Evolutionary conservation across 1,139 yeast species (phyloP), one percentile per base, ranked within the genome.

Genomic region (Candida pseudocylindracea): DNA sequence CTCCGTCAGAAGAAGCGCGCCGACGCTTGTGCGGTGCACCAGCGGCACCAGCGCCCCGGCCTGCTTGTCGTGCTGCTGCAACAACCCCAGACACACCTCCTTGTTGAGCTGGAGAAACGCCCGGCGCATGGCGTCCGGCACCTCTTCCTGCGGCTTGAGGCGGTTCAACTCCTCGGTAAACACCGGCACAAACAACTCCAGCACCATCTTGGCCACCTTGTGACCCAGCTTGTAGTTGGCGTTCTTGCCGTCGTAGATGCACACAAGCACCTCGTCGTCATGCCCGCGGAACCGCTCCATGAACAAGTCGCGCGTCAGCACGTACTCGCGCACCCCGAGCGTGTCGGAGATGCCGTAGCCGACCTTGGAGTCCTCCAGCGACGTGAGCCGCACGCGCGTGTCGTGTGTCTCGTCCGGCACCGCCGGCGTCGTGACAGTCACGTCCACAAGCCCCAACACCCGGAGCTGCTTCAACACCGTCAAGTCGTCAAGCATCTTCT

Each of bases 261-360:
- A 83, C 38, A 88, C 58, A 34, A 88, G 60, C 12, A 74, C 67
- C 48, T 67, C 73, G 37, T 63, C 51, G 37, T 79, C 79, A 36
- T 73, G 73, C 11, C 94, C 94, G 39, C 94, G 63, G 51, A 85
- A 81, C 42, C 80, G 72, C 44, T 83, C 95, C 40, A 79, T 65
- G 31, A 91, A 85, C 33, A 81, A 67, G 53, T 88, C 99, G 44
- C 93, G 65, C 8, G 74, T 68, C 0, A 85, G 67, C 8, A 88
- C 67, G 38, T 62, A 60, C 29, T 72, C 72, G 36, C 72, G 59
- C 36, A 60, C 60, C 2, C 94, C 94, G 46, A 88, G 60, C 2
- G 76, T 60, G 49, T 91, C 99, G 2, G 95, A 78, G 33, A 85
- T 83, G 46, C 98, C 98, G 46, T 83, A 81, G 1, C 85, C 74